Percentiles rank a stretch among this genome's conserved stretches.
Evolutionary conservation across 768 basidiomycete genomes (phyloP).

Genomic region (Naganishia vaughanmartiniae): DNA sequence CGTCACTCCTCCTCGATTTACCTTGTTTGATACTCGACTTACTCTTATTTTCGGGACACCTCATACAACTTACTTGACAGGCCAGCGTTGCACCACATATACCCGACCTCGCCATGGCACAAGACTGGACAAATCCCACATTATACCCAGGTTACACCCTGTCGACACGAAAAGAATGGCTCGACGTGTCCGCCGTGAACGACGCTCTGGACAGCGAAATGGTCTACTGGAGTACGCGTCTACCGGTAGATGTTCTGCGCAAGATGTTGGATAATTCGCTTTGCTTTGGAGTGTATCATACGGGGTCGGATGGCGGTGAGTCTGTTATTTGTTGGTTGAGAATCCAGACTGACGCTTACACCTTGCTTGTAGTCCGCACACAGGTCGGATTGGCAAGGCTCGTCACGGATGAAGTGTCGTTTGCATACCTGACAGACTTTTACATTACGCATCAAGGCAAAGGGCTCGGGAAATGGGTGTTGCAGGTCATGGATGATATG

Average conservation of each 20-base stretch:
- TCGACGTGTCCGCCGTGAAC: conserved; percentile 26
- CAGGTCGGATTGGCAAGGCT: conserved; percentile 30
- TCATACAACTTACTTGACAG: too few relatives aligned
- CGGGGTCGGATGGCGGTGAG: not conserved
- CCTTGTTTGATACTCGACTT: too few relatives aligned
- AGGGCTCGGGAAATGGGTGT: conserved; percentile 15
- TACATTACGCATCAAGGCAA: conserved; percentile 28
- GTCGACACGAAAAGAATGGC: conserved; percentile 16
- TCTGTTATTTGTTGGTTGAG: not conserved
- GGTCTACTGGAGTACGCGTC: conserved; percentile 26
- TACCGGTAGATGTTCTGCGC: not conserved
- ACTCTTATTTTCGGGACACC: too few relatives aligned
- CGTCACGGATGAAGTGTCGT: conserved; percentile 28
- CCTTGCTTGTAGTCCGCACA: not conserved
- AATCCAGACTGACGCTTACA: not conserved
- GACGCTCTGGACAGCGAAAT: conserved; percentile 27
- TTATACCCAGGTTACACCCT: conserved; percentile 21
- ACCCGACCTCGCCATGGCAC: not conserved
- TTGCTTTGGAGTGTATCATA: conserved; percentile 12
- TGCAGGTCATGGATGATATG: conserved; percentile 17
- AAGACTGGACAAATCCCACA: conserved; percentile 18
- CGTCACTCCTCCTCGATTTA: too few relatives aligned
- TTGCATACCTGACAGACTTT: conserved; percentile 33
- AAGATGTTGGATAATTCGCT: conserved; percentile 25
- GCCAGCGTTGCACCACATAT: not conserved